Evolutionary conservation across 306 rosid species (phyloP), one percentile per base, ranked within the genome.

Genomic region (Trifolium pratense): DNA sequence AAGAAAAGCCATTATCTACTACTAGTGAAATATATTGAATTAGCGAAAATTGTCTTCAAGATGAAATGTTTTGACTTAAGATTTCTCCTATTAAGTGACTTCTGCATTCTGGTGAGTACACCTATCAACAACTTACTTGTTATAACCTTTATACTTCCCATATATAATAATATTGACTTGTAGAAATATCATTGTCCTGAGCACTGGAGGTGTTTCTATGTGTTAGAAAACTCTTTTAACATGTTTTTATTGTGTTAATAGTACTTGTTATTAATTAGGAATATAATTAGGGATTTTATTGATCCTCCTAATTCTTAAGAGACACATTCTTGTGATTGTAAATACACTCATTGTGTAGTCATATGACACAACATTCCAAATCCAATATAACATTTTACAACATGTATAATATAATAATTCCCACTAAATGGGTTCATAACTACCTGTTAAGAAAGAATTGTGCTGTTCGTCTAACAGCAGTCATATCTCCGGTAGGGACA

Each of bases 401-500:
- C 17, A 29, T 2, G 78, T 45, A 49, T 65, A 63, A 37, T 55
- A 14, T 48, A 63, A 48, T 71, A 63, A 48, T 71, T 46, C 70
- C 65, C 58, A 67, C 68, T 57, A 77, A 72, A 53, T 75, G 70
- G 71, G 62, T 64, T 64, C 42, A 77, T 49, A 57, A 32, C 66
- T 71, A 94, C 97, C 97, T 94, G 68, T 92, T 88, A 45, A 91
- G 99, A 78, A 94, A 94, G 86, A 94, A 94, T 69, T 83, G 93
- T 37, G 99, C 93, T 42, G 99, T 94, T 79, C 97, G 86, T 78
- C 95, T 89, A 75, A 94, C 97, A 80, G 96, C 96, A 29, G 99
- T 91, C 99, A 94, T 88, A 82, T 94, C 96, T 88, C 99, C 99
- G 48, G 99, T 94, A 13, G 97, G 97, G 86, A 91, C 99, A 83